Evolutionary conservation across 1,284 basidiomycete genomes (phyloP).

Genomic region (Cutaneotrichosporon cavernicola): DNA sequence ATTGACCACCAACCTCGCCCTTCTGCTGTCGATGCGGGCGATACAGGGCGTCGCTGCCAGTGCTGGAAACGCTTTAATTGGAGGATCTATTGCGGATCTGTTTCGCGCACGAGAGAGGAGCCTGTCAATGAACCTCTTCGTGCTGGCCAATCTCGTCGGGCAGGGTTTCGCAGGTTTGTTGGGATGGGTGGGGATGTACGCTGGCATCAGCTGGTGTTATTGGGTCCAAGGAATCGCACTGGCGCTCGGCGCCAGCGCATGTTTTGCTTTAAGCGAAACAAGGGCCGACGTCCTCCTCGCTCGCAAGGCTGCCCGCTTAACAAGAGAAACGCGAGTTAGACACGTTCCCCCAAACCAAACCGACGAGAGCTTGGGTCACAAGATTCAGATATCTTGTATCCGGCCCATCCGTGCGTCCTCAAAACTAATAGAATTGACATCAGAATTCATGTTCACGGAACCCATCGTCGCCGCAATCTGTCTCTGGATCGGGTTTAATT

Average conservation of each 20-base stretch:
- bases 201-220: conserved; percentile 44
- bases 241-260: conserved; percentile 35
- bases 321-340: conserved; percentile 46
- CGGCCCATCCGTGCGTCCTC: conserved; percentile 42
- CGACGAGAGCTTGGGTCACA: conserved; percentile 36
- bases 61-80: conserved; percentile 46
- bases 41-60: conserved; percentile 41
- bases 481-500: conserved; percentile 54
- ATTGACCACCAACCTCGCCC: conserved; percentile 14
- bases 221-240: conserved; percentile 42
- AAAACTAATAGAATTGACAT: conserved; percentile 13
- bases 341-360: conserved; percentile 33
- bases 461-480: conserved; percentile 54
- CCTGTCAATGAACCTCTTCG: conserved; percentile 53
- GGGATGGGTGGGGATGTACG: conserved; percentile 36
- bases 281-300: conserved; percentile 55
- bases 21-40: conserved; percentile 9
- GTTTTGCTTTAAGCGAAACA: conserved; percentile 48
- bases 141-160: conserved; percentile 49
- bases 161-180: conserved; percentile 37
- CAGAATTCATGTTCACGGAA: conserved; percentile 53
- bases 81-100: conserved; percentile 51
- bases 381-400: conserved; percentile 46
- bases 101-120: conserved; percentile 48
- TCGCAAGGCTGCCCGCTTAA: conserved; percentile 46